Evolutionary conservation across 495 filamentous ascomycete species (phyloP), one percentile per base, ranked within the genome.

Genomic region (Talaromyces wortmannii): DNA sequence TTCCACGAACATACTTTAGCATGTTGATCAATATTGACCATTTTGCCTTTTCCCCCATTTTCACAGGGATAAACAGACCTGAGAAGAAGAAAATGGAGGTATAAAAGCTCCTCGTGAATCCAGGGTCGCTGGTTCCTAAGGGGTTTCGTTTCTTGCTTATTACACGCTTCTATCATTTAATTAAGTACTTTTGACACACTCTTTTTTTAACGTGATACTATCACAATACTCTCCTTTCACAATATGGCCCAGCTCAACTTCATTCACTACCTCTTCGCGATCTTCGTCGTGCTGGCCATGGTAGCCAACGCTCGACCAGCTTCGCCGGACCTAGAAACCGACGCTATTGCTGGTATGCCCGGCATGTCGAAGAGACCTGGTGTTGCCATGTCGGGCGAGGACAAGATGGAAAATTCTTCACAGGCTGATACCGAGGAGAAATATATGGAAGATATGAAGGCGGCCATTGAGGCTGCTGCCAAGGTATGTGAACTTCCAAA

Each of bases 231-330:
- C 6, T 48, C 56, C 36, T 45, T 32, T n/a, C n/a, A n/a, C 61
- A 68, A 31, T 61, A 76, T 76, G 72, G 63, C 68, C 32, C 72
- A 68, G 36, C 58, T 71, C 62, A 71, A 31, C 40, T 40, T 71
- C 42, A 69, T 66, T 31, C 57, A 53, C 29, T 53, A 45, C 18
- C 30, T 69, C 57, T 55, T 74, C 15, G 61, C 66, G 44, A 50
- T 69, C 44, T 61, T 69, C 57, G 49, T 71, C 17, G 57, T 65
- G 44, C 63, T 76, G 29, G 68, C 67, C 3, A 52, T 64, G 17
- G 52, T 68, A 31, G 65, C 64, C 45, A 53, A 66, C 36, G 70
- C 71, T 5, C 50, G 67, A 59, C 70, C 70, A 69, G 59, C 65
- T 57, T 44, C 40, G 36, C 42, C 63, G 54, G 36, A 52, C 58